A percentile compares a stretch with the other conserved stretches of the same genome.
phyloP scores from a whole-genome alignment of 768 basidiomycete genomes.

The Leccinum subgranulosum region DNA sequence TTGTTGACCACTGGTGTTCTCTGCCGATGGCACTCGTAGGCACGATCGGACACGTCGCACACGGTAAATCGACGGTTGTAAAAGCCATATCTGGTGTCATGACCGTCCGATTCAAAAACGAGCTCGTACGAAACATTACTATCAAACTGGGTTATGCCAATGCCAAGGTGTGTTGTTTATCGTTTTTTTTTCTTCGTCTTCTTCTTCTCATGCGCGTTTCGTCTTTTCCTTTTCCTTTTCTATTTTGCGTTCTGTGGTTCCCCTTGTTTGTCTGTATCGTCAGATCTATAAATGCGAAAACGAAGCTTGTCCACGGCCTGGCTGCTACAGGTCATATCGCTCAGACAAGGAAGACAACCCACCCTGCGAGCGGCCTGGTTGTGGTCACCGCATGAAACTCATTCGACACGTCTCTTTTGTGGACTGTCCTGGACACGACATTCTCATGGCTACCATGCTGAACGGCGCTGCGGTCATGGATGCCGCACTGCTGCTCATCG shows the following conservation, averaged over 20 bases:
- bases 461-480: slow-evolving; percentile 99
- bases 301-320: slow-evolving; percentile 77
- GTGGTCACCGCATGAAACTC: slow-evolving; percentile 70
- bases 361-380: slow-evolving; percentile 90
- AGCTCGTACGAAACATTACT: slow-evolving; percentile 97
- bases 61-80: slow-evolving; percentile 95
- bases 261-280: slow-evolving; percentile 9
- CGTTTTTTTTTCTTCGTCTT: neutral
- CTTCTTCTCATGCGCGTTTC: neutral
- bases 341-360: slow-evolving; percentile 94
- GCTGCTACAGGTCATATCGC: slow-evolving; percentile 66
- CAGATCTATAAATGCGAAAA: slow-evolving; percentile 99
- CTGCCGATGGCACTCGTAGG: slow-evolving; percentile 43
- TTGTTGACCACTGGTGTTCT: neutral
- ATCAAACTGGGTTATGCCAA: slow-evolving; percentile 92
- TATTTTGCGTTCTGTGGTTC: neutral
- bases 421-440: slow-evolving; percentile 96
- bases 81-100: slow-evolving; percentile 98
- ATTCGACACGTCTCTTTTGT: slow-evolving; percentile 98
- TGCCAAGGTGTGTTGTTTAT: slow-evolving; percentile 70
- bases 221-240: neutral
- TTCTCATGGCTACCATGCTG: slow-evolving; percentile 98
- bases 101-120: slow-evolving; percentile 99
- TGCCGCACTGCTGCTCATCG: slow-evolving; percentile 91
- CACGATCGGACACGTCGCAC: slow-evolving; percentile 98